Evolutionary conservation across 2,329 filamentous ascomycete genomes (phyloP).

Genomic region (Aspergillus tanneri): DNA sequence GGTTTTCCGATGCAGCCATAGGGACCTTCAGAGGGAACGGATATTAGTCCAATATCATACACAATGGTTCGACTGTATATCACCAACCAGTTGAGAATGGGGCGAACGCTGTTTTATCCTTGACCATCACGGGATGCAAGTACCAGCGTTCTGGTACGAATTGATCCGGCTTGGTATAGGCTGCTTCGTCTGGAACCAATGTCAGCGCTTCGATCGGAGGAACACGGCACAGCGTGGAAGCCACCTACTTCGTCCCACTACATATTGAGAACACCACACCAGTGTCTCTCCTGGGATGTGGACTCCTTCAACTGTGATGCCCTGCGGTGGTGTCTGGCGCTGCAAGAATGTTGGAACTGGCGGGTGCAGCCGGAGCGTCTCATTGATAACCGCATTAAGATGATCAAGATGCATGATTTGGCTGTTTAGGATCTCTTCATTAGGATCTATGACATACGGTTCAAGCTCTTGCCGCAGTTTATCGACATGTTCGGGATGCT

Average conservation of each 20-base stretch:
- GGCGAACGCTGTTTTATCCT: conserved; percentile 2
- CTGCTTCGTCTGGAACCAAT: neutral
- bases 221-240: neutral
- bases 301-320: neutral
- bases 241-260: conserved; percentile 1
- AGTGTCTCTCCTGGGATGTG: conserved; percentile 5
- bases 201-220: neutral
- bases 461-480: neutral
- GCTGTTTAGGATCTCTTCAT: neutral
- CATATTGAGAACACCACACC: conserved; percentile 1
- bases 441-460: neutral
- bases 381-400: conserved; percentile 7
- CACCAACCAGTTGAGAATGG: conserved; percentile 4
- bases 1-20: conserved; percentile 1
- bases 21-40: neutral
- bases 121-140: neutral
- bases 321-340: conserved; percentile 5
- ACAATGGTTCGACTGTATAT: no score
- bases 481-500: neutral
- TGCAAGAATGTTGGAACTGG: conserved; percentile 3
- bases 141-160: conserved; percentile 6
- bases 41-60: no score
- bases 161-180: neutral
- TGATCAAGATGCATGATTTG: neutral
- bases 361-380: conserved; percentile 2